Evolutionary conservation across 192 early-diverging fungal genomes (phyloP), one percentile per base, ranked within the genome.

Genomic region (Coemansia sp.): DNA sequence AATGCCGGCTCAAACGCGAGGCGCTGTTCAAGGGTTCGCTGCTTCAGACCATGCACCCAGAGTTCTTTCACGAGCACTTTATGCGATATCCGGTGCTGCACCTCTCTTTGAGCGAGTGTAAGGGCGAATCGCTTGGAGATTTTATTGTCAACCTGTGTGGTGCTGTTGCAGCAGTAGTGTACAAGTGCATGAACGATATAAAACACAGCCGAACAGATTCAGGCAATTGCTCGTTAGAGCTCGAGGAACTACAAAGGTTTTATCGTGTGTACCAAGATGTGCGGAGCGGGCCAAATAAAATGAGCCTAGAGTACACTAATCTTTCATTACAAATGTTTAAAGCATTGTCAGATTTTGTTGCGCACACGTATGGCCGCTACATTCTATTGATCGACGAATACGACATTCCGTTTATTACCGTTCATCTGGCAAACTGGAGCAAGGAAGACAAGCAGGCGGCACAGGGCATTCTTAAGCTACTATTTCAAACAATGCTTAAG

Each of bases 351-450:
- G 11, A 22, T 0, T 54, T 62, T 49, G 22, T 72, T 17, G 3
- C 36, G 0, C 34, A 10, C 2, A 19, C n/a, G 9, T 73, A 22
- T 41, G 70, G 70, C 0, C 58, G 55, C 10, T 73, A 66, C 20
- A 58, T 73, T 2, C 51, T 73, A 14, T 34, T 73, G 0, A 58
- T 66, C 41, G 70, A 73, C 47, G 70, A 73, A 35, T 66, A 66
- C 20, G 70, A 73, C 19, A 65, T 66, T 31, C 63, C 70, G n/a
- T 73, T 73, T 40, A 73, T 73, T 12, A 43, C 63, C 14, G 35
- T 73, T 6, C 32, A 54, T 0, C 31, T 66, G 21, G 58, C 63
- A 2, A 10, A 39, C 0, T 73, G 70, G 70, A 46, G 32, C 35
- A 17, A 5, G 20, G 27, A 65, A 0, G 54, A 53, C 0, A 66